Base-by-base conservation (phyloP, 345 rosid genomes). In the Reutealis trisperma region DNA sequence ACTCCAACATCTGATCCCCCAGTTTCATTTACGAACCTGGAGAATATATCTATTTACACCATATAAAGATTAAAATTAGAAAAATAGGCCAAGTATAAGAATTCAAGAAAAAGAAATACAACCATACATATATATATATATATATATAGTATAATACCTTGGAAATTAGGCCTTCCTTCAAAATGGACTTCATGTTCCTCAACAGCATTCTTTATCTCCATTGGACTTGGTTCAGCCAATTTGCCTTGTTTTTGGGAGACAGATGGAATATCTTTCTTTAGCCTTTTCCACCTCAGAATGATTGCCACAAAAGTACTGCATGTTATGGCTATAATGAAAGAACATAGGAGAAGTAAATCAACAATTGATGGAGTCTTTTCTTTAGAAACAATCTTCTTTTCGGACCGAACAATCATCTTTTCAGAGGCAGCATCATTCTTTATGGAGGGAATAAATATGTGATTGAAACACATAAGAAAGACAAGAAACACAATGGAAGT, bases 91-190 rank as follows among this genome's bases (percentile, higher is more conserved):
- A 27, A 27, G 30, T 49, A 16, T 37, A 51, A 42, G 54, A 47
- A 71, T 18, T 14, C 18, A 55, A 64, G 21, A 8, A 34, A 10
- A 25, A 8, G 52, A 13, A 25, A 11, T 37, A 37, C 6, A 37
- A 37, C 6, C 41, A 37, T 4, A n/a, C n/a, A n/a, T n/a, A n/a
- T n/a, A 6, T 34, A 37, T 4, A n/a, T 5, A 8, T 41, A 15
- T 10, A 15, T 5, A 15, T 49, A 25, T 13, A 18, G 6, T 37
- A 6, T 52, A 15, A 5, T 90, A 94, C 98, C 97, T 90, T 88
- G 75, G 66, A 94, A 76, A 73, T 87, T 81, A 41, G 98, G 97
- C 81, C 97, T 91, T 80, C 85, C 89, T 71, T 91, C 93, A 63
- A 80, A 90, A 79, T 89, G 83, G 55, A 92, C 80, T 79, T 83